Base-by-base conservation (phyloP, 345 rosid species). In the Eucalyptus dawsonii region DNA sequence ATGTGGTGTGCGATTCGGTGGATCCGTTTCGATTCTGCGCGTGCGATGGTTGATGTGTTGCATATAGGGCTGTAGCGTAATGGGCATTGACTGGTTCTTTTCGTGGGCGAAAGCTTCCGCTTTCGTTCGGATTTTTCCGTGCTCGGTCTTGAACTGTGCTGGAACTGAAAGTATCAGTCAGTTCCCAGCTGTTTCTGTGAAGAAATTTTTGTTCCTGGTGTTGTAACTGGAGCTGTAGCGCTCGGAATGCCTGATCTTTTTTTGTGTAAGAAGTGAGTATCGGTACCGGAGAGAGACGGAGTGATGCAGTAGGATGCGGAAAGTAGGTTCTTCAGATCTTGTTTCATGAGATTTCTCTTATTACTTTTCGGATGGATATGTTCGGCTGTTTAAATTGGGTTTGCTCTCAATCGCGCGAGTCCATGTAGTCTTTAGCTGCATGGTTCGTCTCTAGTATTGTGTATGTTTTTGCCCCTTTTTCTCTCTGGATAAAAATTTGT, bases 21-120 rank as follows among this genome's bases (percentile, higher is more conserved):
- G 47, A 40, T 76, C 47, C 42, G 1, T 76, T 40, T 76, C 83
- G 47, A 21, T 40, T 76, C 7, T 22, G 47, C 14, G 29, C 83
- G 1, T 76, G 0, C 24, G 9, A 40, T 11, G 47, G 12, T 76
- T 21, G 47, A 76, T 11, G 25, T 3, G 4, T 76, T 21, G 27
- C 15, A 40, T 37, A 13, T 40, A 19, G 7, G 47, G 8, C 47
- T 76, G 47, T 76, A 11, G 25, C 13, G 83, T 11, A 40, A 76
- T 40, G 83, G 83, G 9, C 29, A 76, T 76, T 40, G 47, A 15
- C 42, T 3, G 29, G 83, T 76, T 40, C 47, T 37, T 76, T 40
- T 0, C 47, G 0, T 19, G 83, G 83, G 47, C 0, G 83, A 6
- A 76, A 21, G 47, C 47, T 1, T 76, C 83, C 2, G 14, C 29